A percentile compares a stretch with the other conserved stretches of the same genome.
phyloP scores from a whole-genome alignment of 768 basidiomycete genomes.

The Boletus pseudopeckii region DNA sequence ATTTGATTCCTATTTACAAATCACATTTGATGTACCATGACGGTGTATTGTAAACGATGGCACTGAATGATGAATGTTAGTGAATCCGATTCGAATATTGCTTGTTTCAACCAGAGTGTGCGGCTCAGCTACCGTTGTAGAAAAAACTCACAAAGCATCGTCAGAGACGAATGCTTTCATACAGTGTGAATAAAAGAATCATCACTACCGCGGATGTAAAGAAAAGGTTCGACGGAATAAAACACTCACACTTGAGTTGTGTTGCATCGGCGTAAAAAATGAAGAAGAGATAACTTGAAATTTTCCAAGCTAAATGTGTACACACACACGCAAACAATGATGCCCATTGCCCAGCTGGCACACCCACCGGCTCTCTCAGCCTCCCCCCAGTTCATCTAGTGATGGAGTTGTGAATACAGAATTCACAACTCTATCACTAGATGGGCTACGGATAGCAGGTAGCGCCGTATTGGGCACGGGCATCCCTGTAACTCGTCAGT shows the following conservation, averaged over 20 bases:
- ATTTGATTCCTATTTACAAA: neutral
- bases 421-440: too few relatives aligned
- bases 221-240: neutral
- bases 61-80: slow-evolving; percentile 9
- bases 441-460: neutral
- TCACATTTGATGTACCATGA: neutral
- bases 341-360: too few relatives aligned
- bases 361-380: too few relatives aligned
- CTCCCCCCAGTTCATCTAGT: too few relatives aligned
- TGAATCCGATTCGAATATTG: neutral
- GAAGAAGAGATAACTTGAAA: too few relatives aligned
- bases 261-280: too few relatives aligned
- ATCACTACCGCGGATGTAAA: slow-evolving; percentile 40
- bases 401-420: too few relatives aligned
- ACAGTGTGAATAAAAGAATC: slow-evolving; percentile 73
- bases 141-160: slow-evolving; percentile 51
- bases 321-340: slow-evolving; percentile 19
- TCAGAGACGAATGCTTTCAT: slow-evolving; percentile 48
- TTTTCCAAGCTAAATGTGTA: neutral
- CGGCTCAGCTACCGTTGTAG: slow-evolving; percentile 88
- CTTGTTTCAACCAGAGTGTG: slow-evolving; percentile 11
- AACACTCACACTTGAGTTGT: slow-evolving; percentile 18
- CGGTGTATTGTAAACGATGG: neutral
- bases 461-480: too few relatives aligned
- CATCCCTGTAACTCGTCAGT: too few relatives aligned